Percentiles rank a stretch among this genome's conserved stretches.
Conservation (phyloP, 2,329 filamentous ascomycete genomes). For the Waltergamsia citrina region DNA sequence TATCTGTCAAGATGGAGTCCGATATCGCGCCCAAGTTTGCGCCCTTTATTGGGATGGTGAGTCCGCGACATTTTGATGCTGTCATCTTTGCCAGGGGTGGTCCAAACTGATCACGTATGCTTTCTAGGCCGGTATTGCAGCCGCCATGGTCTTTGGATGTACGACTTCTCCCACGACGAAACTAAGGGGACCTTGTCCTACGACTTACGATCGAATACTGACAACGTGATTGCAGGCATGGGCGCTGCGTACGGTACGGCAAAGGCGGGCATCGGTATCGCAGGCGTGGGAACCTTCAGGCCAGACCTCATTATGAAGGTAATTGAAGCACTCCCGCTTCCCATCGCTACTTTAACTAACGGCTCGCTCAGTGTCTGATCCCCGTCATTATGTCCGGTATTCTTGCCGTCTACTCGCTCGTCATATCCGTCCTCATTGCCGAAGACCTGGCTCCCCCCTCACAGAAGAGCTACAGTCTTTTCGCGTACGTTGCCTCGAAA, state of each 20-base stretch:
- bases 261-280: slow-evolving; percentile 81
- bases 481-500: slow-evolving; percentile 49
- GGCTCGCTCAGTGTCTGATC: slow-evolving; percentile 57
- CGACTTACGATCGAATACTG: slow-evolving; percentile 7
- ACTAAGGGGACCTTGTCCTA: slow-evolving; percentile 2
- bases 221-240: slow-evolving; percentile 29
- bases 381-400: slow-evolving; percentile 98
- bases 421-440: slow-evolving; percentile 92
- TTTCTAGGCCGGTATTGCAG: slow-evolving; percentile 63
- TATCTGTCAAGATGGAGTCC: slow-evolving; percentile 36
- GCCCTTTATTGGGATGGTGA: slow-evolving; percentile 82
- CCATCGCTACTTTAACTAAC: slow-evolving; percentile 6
- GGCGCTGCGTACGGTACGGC: slow-evolving; percentile 83
- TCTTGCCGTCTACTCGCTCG: slow-evolving; percentile 93
- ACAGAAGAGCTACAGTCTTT: slow-evolving; percentile 66
- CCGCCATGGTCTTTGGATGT: slow-evolving; percentile 81
- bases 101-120: not conserved
- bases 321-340: slow-evolving; percentile 7
- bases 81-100: slow-evolving; percentile 3
- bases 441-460: slow-evolving; percentile 71
- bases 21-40: slow-evolving; percentile 70
- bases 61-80: slow-evolving; percentile 17
- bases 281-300: slow-evolving; percentile 75
- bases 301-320: slow-evolving; percentile 91
- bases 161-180: slow-evolving; percentile 22